Conservation (phyloP, 169 alveolate genomes). For the Theileria orientalis region DNA sequence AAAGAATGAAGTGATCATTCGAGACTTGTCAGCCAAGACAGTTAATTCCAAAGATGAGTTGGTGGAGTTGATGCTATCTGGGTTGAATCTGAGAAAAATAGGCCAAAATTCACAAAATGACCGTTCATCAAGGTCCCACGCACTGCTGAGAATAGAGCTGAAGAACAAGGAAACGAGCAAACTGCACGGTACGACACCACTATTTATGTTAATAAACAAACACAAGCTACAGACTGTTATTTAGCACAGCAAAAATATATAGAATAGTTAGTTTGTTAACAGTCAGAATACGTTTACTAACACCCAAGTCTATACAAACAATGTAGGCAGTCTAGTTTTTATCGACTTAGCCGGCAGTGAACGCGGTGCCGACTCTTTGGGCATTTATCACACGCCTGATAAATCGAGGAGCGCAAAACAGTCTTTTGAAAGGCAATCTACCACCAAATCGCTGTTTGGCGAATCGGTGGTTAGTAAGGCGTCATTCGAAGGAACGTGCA, state of each 20-base stretch:
- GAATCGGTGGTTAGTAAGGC: too few relatives aligned
- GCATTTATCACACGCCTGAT: too few relatives aligned
- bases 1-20: slow-evolving; percentile 92
- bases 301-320: too few relatives aligned
- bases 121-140: slow-evolving; percentile 98
- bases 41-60: slow-evolving; percentile 86
- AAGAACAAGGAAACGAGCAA: slow-evolving; percentile 78
- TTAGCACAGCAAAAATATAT: too few relatives aligned
- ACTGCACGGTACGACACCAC: slow-evolving; percentile 24
- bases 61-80: slow-evolving; percentile 85
- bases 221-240: too few relatives aligned
- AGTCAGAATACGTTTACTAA: too few relatives aligned
- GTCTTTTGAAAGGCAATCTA: too few relatives aligned
- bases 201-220: not conserved
- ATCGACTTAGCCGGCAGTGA: slow-evolving; percentile 99
- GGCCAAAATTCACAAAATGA: slow-evolving; percentile 97
- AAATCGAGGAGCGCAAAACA: too few relatives aligned
- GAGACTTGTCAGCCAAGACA: slow-evolving; percentile 86
- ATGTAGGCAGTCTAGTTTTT: slow-evolving; percentile 91
- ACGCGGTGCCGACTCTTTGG: slow-evolving; percentile 98
- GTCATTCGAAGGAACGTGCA: slow-evolving; percentile 98
- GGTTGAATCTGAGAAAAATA: slow-evolving; percentile 87
- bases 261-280: too few relatives aligned
- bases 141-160: slow-evolving; percentile 91
- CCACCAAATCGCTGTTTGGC: too few relatives aligned